A percentile compares a stretch with the other conserved stretches of the same genome.
Conservation (phyloP, 768 basidiomycete genomes). For the Boletellus ananas region DNA sequence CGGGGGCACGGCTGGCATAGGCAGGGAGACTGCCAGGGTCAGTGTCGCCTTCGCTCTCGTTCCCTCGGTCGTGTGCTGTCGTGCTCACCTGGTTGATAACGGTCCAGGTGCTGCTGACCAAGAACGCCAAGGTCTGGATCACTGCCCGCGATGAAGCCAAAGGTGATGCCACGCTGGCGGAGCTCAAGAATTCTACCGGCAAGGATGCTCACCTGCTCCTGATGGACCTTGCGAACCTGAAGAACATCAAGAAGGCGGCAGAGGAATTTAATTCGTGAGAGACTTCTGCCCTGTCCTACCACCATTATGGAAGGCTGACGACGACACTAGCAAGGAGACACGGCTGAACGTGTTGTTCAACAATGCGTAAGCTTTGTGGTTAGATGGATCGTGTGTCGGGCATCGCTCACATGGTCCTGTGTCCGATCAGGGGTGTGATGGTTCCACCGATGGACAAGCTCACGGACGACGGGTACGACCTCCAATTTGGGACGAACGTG, state of each 20-base stretch:
- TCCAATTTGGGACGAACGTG: constrained; percentile 40
- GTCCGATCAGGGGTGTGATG: constrained; percentile 37
- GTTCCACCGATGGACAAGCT: constrained; percentile 24
- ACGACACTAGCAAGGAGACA: constrained; percentile 13
- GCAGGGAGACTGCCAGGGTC: constrained; percentile 12
- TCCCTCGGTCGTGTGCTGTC: too few species aligned
- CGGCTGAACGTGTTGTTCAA: constrained; percentile 27
- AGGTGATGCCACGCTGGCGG: constrained; percentile 1
- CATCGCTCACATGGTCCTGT: too few species aligned
- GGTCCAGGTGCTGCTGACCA: background rate
- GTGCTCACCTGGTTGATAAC: background rate
- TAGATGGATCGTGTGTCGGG: background rate
- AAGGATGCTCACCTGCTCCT: constrained; percentile 31
- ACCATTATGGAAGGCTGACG: background rate
- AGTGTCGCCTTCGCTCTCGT: background rate
- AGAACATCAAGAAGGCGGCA: constrained; percentile 36
- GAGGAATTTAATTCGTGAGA: constrained; percentile 37
- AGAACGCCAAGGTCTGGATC: background rate
- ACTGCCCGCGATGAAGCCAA: too few species aligned
- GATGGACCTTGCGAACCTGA: constrained; percentile 41
- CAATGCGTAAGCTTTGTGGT: constrained; percentile 24
- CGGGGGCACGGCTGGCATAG: constrained; percentile 21
- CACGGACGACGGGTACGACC: constrained; percentile 40
- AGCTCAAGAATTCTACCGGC: constrained; percentile 23
- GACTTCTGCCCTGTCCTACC: too few species aligned